These are phyloP conservation scores for Calonectria montana DNA, from an alignment of 2,329 filamentous ascomycete genomes.

Conservation along the genomic window DNA sequence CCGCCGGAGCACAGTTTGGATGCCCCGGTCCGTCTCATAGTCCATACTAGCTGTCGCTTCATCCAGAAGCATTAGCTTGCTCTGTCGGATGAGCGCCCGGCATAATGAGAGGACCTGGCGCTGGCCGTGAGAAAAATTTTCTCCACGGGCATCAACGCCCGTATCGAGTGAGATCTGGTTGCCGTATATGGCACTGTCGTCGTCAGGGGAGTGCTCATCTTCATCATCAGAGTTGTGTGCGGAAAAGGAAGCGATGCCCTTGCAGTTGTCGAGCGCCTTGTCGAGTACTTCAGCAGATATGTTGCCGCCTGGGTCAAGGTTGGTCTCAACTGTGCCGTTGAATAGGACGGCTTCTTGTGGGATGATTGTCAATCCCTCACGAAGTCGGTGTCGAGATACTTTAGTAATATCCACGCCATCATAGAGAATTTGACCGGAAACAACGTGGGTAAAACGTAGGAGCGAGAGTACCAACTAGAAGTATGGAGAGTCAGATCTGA, in stretches of 20 bases:
- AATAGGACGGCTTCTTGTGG: slow-evolving; percentile 70
- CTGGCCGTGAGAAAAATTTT: slow-evolving; percentile 69
- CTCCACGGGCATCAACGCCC: slow-evolving; percentile 62
- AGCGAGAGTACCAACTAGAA: slow-evolving; percentile 62
- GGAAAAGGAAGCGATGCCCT: slow-evolving; percentile 66
- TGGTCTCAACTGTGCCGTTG: slow-evolving; percentile 62
- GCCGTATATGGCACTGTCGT: slow-evolving; percentile 17
- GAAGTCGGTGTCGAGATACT: slow-evolving; percentile 61
- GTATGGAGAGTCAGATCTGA: slow-evolving; percentile 21
- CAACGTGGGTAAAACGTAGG: slow-evolving; percentile 63
- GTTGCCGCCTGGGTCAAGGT: slow-evolving; percentile 73
- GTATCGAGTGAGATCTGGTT: slow-evolving; percentile 54
- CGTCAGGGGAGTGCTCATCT: slow-evolving; percentile 31
- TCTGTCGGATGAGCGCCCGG: slow-evolving; percentile 65
- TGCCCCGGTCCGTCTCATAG: slow-evolving; percentile 66
- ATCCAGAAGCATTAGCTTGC: slow-evolving; percentile 67
- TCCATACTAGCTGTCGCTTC: slow-evolving; percentile 72
- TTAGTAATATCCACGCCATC: slow-evolving; percentile 67
- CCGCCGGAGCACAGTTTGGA: slow-evolving; percentile 63
- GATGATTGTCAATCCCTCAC: slow-evolving; percentile 67
- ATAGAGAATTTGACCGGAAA: slow-evolving; percentile 64
- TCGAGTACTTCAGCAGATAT: slow-evolving; percentile 65
- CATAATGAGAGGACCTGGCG: slow-evolving; percentile 69
- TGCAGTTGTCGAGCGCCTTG: slow-evolving; percentile 71
- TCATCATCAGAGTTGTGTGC: slow-evolving; percentile 50